Evolutionary conservation across 257 asterid genomes (phyloP).

Genomic region (Catharanthus roseus): DNA sequence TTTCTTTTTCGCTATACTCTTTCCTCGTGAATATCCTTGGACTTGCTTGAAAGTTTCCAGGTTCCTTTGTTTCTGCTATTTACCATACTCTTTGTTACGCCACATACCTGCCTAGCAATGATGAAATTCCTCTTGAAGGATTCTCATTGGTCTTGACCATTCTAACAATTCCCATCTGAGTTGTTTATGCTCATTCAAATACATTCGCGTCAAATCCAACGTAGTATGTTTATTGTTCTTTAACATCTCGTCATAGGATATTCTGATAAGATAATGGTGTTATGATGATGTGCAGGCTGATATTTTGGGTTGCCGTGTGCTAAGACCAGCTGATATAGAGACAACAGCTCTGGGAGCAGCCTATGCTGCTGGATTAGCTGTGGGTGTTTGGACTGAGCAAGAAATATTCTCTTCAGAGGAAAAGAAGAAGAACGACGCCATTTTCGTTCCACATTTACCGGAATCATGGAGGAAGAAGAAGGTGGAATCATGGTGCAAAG

Average conservation of each 20-base stretch:
- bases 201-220: neutral
- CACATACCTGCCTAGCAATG: neutral
- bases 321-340: constrained; percentile 38
- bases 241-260: neutral
- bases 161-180: too few species aligned
- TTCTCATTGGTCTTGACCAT: neutral
- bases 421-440: constrained; percentile 44
- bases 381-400: constrained; percentile 68
- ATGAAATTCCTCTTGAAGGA: neutral
- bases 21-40: neutral
- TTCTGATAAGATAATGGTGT: neutral
- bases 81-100: too few species aligned
- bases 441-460: constrained; percentile 44
- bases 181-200: neutral
- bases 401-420: constrained; percentile 59
- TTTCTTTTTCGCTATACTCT: neutral
- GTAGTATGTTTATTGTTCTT: neutral
- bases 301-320: constrained; percentile 3
- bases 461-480: constrained; percentile 67
- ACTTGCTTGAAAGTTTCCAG: neutral
- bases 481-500: constrained; percentile 87
- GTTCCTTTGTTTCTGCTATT: neutral
- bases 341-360: constrained; percentile 99
- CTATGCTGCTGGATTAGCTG: constrained; percentile 91
- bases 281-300: constrained; percentile 13